Conservation (phyloP, 2,329 filamentous ascomycete genomes). For the Colletotrichum zoysiae region DNA sequence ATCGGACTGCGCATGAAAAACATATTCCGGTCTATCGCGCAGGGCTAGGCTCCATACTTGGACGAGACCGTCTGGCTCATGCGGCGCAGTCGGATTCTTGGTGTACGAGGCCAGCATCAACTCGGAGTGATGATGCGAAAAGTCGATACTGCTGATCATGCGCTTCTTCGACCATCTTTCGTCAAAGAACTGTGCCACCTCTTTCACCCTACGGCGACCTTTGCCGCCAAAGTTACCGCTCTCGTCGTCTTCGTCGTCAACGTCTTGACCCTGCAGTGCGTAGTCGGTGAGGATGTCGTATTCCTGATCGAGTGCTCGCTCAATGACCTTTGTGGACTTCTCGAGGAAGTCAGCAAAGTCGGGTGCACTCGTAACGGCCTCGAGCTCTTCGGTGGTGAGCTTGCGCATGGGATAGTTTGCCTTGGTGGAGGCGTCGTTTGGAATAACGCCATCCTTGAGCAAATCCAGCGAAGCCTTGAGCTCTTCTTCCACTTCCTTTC, state of each 20-base stretch:
- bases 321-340: constrained; percentile 95
- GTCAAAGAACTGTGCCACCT: constrained; percentile 93
- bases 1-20: constrained; percentile 96
- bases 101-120: constrained; percentile 95
- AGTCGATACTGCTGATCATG: constrained; percentile 95
- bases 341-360: constrained; percentile 97
- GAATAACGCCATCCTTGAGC: constrained; percentile 63
- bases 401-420: constrained; percentile 82
- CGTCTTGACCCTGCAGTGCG: constrained; percentile 80
- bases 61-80: constrained; percentile 92
- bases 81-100: constrained; percentile 94
- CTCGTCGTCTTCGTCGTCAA: constrained; percentile 87
- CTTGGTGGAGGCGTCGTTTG: constrained; percentile 55
- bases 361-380: constrained; percentile 89
- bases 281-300: constrained; percentile 98
- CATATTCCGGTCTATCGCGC: constrained; percentile 93
- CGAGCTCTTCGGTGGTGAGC: constrained; percentile 86
- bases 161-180: constrained; percentile 97
- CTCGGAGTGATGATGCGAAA: constrained; percentile 95
- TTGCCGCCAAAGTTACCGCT: constrained; percentile 77
- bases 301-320: constrained; percentile 93
- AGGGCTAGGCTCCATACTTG: constrained; percentile 98
- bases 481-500: constrained; percentile 93
- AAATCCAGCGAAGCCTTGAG: constrained; percentile 78
- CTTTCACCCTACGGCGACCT: constrained; percentile 81